Evolutionary conservation across 306 rosid species (phyloP).

Genomic region (Fragaria iinumae): DNA sequence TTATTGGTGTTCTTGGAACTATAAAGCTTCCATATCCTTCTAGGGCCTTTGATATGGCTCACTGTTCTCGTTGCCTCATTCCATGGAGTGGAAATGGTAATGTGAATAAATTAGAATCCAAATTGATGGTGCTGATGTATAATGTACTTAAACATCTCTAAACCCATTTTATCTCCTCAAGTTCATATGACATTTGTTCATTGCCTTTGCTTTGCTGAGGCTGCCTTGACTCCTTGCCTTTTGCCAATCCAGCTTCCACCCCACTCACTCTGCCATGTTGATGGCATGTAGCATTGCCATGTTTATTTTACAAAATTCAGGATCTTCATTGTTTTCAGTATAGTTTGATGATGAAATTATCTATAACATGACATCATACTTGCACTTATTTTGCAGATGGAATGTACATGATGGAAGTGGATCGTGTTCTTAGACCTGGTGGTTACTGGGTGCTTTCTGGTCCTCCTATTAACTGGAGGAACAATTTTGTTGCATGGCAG

Average conservation of each 20-base stretch:
- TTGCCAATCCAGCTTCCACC: not conserved
- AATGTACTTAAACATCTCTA: not conserved
- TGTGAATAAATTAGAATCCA: conserved; percentile 16
- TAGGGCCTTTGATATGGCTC: conserved; percentile 85
- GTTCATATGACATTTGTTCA: conserved; percentile 11
- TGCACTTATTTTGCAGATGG: conserved; percentile 53
- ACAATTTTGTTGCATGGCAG: conserved; percentile 58
- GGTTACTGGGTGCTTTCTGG: conserved; percentile 91
- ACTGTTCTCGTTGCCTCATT: conserved; percentile 86
- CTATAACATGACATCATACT: not conserved
- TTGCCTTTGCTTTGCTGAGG: not conserved
- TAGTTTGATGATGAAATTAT: conserved; percentile 1
- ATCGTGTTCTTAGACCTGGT: conserved; percentile 85
- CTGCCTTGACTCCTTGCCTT: not conserved
- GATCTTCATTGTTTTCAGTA: conserved; percentile 2
- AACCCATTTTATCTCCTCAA: conserved; percentile 4
- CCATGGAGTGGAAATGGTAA: conserved; percentile 77
- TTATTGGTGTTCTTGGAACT: conserved; percentile 81
- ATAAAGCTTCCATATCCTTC: conserved; percentile 78
- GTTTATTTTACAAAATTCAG: not conserved
- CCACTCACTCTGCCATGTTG: not conserved
- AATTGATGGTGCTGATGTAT: not conserved
- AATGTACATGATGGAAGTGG: conserved; percentile 81
- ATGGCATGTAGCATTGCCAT: not conserved
- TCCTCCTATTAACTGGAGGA: conserved; percentile 77